Base-by-base conservation (phyloP, 2,329 filamentous ascomycete genomes). In the Metarhizium anisopliae region DNA sequence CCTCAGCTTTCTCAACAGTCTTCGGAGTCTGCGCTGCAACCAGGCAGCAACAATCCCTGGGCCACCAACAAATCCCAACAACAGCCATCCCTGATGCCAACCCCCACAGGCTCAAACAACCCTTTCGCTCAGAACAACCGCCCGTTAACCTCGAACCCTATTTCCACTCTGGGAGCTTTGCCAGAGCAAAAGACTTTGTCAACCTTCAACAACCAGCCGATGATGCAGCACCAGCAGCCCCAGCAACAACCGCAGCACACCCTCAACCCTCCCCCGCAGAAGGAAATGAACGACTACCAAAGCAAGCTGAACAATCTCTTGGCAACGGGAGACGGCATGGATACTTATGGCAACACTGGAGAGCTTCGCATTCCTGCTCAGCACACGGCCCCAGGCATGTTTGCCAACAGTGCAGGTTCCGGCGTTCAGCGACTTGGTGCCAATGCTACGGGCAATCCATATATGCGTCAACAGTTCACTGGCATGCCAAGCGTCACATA, bases 311-410 rank as follows among this genome's bases (percentile, higher is more conserved):
- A 97, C 68, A 82, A 88, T 1, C 83, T 99, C 38, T 83, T 99
- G 49, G 82, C 91, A 3, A 84, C 81, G 29, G 92, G 94, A 61
- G 94, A 99, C 56, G 94, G 94, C 29, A 89, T 95, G 77, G 94
- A 99, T 68, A 99, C 94, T 0, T 99, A 95, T 69, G 94, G 94
- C 61, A 99, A 99, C 70, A 90, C 90, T n/a, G 94, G 94, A 62
- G 90, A 97, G 61, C 79, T 96, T 50, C 91, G 94, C 71, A 95
- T 99, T 60, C 94, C 94, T 1, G 86, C 94, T 2, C 94, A 99
- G 69, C 94, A 99, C 71, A 99, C 94, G 0, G 91, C 94, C 1
- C 94, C 94, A 0, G 94, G 93, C 30, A 95, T 89, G 0, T 99
- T 97, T 69, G 87, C 99, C 74, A 99, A 99, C 74, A 95, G 90